phyloP scores from a whole-genome alignment of 2,329 filamentous ascomycete species.

The Talaromyces albobiverticillius region DNA sequence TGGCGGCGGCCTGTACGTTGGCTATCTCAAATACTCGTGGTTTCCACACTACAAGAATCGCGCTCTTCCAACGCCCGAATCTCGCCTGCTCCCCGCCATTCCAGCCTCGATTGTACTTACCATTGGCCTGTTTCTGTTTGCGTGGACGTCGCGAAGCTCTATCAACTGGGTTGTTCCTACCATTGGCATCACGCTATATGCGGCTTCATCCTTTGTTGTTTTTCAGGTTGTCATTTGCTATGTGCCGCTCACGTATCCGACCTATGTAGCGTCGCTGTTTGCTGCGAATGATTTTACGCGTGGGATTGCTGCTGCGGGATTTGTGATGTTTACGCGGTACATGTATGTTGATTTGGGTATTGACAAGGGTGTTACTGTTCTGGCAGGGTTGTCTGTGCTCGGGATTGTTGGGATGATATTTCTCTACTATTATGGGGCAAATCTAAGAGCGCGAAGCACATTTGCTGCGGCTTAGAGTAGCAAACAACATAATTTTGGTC shows the following conservation, averaged over 20 bases:
- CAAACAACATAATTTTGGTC: too few relatives aligned
- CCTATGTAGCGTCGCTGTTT: conserved; percentile 34
- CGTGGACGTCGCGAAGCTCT: conserved; percentile 23
- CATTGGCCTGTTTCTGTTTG: conserved; percentile 57
- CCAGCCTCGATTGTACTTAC: conserved; percentile 52
- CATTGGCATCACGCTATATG: conserved; percentile 42
- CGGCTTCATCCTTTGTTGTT: conserved; percentile 34
- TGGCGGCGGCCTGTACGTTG: conserved; percentile 40
- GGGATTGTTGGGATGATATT: neutral
- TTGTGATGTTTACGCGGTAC: conserved; percentile 30
- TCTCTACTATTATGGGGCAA: neutral
- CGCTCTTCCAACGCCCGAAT: conserved; percentile 47
- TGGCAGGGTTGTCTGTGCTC: conserved; percentile 1
- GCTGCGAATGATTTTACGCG: conserved; percentile 33
- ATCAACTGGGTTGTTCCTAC: conserved; percentile 38
- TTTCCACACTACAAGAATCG: conserved; percentile 26
- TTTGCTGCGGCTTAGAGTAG: neutral
- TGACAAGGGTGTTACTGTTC: conserved; percentile 26
- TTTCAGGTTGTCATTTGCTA: conserved; percentile 44
- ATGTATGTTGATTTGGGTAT: conserved; percentile 28
- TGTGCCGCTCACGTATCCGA: conserved; percentile 32
- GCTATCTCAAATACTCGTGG: conserved; percentile 29
- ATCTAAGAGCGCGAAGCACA: neutral
- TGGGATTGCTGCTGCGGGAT: conserved; percentile 30
- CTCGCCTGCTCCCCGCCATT: conserved; percentile 55